Evolutionary conservation across 1,139 yeast genomes (phyloP).

Genomic region (Meyerozyma smithsonii): DNA sequence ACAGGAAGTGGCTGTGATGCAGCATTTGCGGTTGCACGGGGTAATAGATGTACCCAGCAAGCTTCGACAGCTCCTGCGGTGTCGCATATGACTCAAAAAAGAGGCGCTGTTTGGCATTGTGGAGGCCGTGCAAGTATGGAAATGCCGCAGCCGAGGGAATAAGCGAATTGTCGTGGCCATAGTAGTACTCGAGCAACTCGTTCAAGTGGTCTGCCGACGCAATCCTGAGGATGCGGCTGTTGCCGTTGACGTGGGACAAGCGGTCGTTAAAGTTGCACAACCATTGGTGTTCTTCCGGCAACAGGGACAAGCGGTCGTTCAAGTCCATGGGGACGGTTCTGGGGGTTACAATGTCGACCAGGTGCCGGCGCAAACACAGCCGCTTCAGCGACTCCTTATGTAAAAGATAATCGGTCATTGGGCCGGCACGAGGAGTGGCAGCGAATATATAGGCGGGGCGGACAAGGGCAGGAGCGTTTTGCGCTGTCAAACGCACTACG

Average conservation of each 20-base stretch:
- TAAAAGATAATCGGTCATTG: background rate
- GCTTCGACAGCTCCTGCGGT: background rate
- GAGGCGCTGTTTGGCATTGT: constrained; percentile 23
- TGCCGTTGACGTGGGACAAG: constrained; percentile 5
- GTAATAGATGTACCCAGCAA: background rate
- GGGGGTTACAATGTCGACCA: background rate
- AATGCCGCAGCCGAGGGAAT: constrained; percentile 19
- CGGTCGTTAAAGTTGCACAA: constrained; percentile 10
- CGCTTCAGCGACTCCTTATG: background rate
- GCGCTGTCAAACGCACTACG: constrained; percentile 1
- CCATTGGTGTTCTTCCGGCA: constrained; percentile 1
- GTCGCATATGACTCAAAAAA: constrained; percentile 14
- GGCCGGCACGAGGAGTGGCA: background rate
- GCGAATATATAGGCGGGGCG: background rate
- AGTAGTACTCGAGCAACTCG: constrained; percentile 24
- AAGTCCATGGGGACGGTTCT: background rate
- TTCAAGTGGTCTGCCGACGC: constrained; percentile 13
- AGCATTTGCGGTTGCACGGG: constrained; percentile 3
- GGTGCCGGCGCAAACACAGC: background rate
- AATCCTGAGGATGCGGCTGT: constrained; percentile 6
- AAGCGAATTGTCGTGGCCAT: constrained; percentile 16
- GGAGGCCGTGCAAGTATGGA: constrained; percentile 37
- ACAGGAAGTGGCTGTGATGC: constrained; percentile 5
- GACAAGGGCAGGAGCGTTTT: background rate
- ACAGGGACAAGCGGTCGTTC: background rate